These are phyloP conservation scores for Botrytis elliptica DNA, from an alignment of 2,329 filamentous ascomycete genomes.

Conservation along the genomic window DNA sequence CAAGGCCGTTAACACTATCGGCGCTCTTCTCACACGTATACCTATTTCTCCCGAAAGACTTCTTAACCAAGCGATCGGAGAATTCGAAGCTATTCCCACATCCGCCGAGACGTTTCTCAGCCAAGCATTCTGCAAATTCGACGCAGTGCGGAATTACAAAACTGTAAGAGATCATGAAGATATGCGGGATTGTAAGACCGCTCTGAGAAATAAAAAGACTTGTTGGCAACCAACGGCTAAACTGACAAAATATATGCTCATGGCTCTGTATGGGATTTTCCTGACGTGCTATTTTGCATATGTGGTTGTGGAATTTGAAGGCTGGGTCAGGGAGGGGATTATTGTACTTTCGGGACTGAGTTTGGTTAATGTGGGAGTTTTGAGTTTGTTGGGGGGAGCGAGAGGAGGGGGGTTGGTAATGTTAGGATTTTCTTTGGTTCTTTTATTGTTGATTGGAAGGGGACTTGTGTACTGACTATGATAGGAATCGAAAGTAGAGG, in stretches of 20 bases:
- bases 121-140: neutral
- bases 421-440: neutral
- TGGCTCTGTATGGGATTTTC: neutral
- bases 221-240: neutral
- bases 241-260: neutral
- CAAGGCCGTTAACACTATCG: neutral
- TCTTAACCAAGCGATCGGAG: neutral
- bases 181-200: neutral
- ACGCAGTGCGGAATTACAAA: neutral
- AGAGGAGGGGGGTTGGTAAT: neutral
- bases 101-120: neutral
- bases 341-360: neutral
- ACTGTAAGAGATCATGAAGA: neutral
- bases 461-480: neutral
- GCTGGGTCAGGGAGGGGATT: neutral
- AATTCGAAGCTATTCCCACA: neutral
- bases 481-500: neutral
- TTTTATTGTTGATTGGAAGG: neutral
- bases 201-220: fast-evolving
- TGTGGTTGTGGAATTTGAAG: neutral
- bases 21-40: neutral
- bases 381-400: neutral
- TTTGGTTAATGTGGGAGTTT: neutral
- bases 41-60: neutral
- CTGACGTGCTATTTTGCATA: neutral